Percentiles rank a stretch among this genome's conserved stretches.
These are phyloP conservation scores for Kwoniella dendrophila DNA, from an alignment of 768 basidiomycete genomes.

Conservation along the genomic window DNA sequence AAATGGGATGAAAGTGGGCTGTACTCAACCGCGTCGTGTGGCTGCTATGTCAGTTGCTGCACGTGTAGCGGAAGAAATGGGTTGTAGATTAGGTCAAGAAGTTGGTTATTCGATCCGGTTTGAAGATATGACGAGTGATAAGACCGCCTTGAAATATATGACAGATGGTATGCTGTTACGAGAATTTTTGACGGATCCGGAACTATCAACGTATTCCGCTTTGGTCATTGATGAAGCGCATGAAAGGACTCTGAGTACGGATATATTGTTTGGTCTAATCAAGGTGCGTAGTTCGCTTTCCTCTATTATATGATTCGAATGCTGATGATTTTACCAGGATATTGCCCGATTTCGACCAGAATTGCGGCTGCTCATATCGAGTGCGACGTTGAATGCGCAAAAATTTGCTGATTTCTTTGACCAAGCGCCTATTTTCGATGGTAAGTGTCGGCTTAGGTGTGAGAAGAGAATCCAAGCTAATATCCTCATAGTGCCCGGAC, in stretches of 20 bases:
- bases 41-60: conserved; percentile 99
- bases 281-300: conserved; percentile 69
- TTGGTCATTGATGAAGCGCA: conserved; percentile 99
- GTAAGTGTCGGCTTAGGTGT: conserved; percentile 59
- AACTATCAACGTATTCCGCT: conserved; percentile 89
- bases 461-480: background rate
- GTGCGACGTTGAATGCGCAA: conserved; percentile 92
- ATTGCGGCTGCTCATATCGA: conserved; percentile 83
- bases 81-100: conserved; percentile 92
- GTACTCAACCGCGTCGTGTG: conserved; percentile 96
- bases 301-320: conserved; percentile 10
- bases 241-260: conserved; percentile 94
- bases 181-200: conserved; percentile 96
- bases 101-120: conserved; percentile 99
- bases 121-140: conserved; percentile 99
- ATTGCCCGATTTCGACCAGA: conserved; percentile 69
- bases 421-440: conserved; percentile 89
- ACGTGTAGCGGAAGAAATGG: conserved; percentile 99
- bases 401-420: conserved; percentile 99
- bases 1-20: conserved; percentile 78
- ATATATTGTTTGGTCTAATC: conserved; percentile 95
- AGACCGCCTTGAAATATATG: conserved; percentile 99
- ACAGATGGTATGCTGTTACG: conserved; percentile 98
- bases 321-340: conserved; percentile 18
- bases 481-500: conserved; percentile 75